These are phyloP conservation scores for Papilionanthe hybrid DNA, from an alignment of 116 monocot genomes.

Conservation along the genomic window DNA sequence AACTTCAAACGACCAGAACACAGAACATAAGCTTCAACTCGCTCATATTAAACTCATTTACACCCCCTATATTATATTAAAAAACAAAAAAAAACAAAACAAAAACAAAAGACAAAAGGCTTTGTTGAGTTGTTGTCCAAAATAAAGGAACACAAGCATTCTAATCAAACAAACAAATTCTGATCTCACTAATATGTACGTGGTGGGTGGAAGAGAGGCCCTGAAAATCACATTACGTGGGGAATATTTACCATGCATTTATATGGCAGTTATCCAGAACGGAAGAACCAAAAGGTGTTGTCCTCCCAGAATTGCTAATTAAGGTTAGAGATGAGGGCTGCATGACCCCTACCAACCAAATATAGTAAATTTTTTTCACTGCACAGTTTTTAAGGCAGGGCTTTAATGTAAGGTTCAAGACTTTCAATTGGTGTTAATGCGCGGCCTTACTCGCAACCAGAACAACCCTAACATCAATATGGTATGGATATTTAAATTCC, in stretches of 20 bases:
- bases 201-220: background rate
- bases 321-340: background rate
- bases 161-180: slow-evolving; percentile 4
- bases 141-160: background rate
- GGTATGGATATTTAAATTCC: background rate
- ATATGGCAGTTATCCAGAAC: background rate
- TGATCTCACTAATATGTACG: slow-evolving; percentile 5
- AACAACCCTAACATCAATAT: background rate
- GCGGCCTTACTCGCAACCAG: background rate
- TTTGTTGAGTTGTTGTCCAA: background rate
- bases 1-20: too few relatives aligned
- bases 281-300: background rate
- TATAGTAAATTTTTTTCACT: background rate
- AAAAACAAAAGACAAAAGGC: background rate
- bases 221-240: background rate
- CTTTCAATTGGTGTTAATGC: background rate
- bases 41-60: too few relatives aligned
- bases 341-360: slow-evolving; percentile 1
- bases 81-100: too few relatives aligned
- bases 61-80: too few relatives aligned
- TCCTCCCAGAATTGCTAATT: background rate
- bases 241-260: background rate
- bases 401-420: slow-evolving; percentile 1
- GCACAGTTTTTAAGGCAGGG: background rate
- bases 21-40: too few relatives aligned